Percentiles rank a stretch among this genome's conserved stretches.
phyloP scores from a whole-genome alignment of 768 basidiomycete species.

The Lyophyllum atratum region DNA sequence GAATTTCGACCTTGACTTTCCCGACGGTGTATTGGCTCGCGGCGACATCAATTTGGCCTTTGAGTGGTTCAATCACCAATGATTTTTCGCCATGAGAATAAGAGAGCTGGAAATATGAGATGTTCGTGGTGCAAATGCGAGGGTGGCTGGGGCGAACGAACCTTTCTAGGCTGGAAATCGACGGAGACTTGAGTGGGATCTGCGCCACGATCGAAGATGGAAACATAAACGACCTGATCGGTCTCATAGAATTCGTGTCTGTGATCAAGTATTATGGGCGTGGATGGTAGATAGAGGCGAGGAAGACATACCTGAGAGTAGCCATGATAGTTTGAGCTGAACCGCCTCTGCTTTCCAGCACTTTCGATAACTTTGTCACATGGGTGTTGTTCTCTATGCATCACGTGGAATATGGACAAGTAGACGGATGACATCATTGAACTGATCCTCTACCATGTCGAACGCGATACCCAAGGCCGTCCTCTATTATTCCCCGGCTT shows the following conservation, averaged over 20 bases:
- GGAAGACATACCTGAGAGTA: constrained; percentile 9
- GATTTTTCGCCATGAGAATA: constrained; percentile 71
- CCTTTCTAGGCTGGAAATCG: constrained; percentile 65
- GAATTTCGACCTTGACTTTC: constrained; percentile 88
- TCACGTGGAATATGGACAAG: not conserved
- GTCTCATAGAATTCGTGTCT: constrained; percentile 91
- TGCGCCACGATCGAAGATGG: constrained; percentile 78
- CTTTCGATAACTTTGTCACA: constrained; percentile 17
- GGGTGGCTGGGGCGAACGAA: constrained; percentile 25
- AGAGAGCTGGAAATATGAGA: constrained; percentile 39
- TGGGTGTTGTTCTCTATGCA: not conserved
- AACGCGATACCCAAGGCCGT: constrained; percentile 70
- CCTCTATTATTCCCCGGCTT: constrained; percentile 65
- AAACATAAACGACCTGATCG: constrained; percentile 71
- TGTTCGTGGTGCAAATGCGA: not conserved
- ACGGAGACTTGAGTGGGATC: constrained; percentile 65
- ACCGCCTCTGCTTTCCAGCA: constrained; percentile 12
- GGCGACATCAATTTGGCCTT: constrained; percentile 73
- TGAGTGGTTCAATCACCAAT: constrained; percentile 78
- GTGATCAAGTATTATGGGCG: not conserved
- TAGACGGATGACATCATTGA: constrained; percentile 6
- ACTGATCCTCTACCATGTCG: constrained; percentile 24
- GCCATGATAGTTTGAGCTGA: constrained; percentile 7
- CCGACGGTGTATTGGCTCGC: constrained; percentile 68
- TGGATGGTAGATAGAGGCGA: not conserved